Conservation (phyloP, 2,329 filamentous ascomycete genomes). For the Colletotrichum liriopes region DNA sequence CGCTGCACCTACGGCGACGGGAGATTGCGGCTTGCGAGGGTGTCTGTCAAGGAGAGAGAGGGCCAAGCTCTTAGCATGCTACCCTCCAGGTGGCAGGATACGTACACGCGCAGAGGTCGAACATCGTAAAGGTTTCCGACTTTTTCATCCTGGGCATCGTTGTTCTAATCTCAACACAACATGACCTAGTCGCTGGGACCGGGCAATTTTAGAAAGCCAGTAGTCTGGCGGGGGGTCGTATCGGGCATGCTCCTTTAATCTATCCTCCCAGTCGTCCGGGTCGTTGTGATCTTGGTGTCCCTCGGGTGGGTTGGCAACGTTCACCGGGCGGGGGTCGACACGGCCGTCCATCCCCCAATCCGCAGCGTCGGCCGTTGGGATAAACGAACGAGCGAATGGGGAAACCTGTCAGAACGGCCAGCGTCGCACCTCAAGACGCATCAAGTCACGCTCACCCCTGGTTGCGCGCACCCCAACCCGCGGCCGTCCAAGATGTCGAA, state of each 20-base stretch:
- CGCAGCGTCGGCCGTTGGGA: not conserved
- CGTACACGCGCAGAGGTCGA: slow-evolving; percentile 1
- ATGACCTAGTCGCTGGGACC: not conserved
- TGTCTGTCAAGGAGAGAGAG: not conserved
- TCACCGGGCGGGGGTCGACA: not conserved
- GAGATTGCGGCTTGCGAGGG: slow-evolving; percentile 14
- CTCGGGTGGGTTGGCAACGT: not conserved
- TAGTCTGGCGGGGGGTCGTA: slow-evolving; percentile 1
- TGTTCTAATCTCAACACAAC: not conserved
- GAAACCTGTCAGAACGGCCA: slow-evolving; percentile 2
- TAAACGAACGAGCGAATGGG: not conserved
- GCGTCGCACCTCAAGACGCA: slow-evolving; percentile 5
- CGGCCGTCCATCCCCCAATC: not conserved
- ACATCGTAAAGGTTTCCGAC: slow-evolving; percentile 11
- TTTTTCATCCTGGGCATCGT: not conserved
- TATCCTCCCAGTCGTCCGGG: not conserved
- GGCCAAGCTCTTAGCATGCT: slow-evolving; percentile 14
- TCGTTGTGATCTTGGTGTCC: not conserved
- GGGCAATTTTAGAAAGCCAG: not conserved
- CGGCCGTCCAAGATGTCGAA: not conserved
- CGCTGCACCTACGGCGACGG: slow-evolving; percentile 9
- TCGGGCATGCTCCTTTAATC: not conserved
- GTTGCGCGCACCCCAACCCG: not conserved
- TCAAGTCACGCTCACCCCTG: slow-evolving; percentile 15
- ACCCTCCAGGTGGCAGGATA: not conserved